Evolutionary conservation across 2,329 filamentous ascomycete species (phyloP).

Genomic region (Dothideomycetes sp.): DNA sequence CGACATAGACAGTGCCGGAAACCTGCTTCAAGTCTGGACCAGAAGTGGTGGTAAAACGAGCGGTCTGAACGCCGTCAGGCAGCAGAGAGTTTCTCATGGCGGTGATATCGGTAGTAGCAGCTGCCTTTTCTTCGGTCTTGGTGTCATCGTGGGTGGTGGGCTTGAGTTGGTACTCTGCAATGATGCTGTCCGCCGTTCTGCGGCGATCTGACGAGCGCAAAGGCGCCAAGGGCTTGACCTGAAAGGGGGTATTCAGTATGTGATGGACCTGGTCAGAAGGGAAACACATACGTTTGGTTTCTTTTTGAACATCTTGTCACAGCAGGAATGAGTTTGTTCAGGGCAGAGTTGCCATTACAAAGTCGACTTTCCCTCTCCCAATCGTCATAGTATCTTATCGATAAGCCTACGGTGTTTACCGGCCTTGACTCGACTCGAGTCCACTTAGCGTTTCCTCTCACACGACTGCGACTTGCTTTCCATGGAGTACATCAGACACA

Average conservation of each 20-base stretch:
- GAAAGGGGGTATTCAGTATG: neutral
- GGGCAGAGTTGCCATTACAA: no score
- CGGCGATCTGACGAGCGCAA: constrained; percentile 59
- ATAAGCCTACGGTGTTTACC: no score
- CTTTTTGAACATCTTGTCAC: constrained; percentile 31
- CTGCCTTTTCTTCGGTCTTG: constrained; percentile 34
- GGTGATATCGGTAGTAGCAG: constrained; percentile 38
- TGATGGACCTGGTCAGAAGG: constrained; percentile 1
- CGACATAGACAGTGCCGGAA: constrained; percentile 56
- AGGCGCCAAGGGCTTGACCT: constrained; percentile 59
- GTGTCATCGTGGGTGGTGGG: constrained; percentile 32
- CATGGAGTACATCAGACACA: no score
- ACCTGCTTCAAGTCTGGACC: constrained; percentile 54
- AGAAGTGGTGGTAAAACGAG: constrained; percentile 56
- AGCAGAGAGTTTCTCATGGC: constrained; percentile 50
- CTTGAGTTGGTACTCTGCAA: constrained; percentile 49
- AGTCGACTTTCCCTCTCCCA: no score
- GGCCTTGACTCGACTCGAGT: no score
- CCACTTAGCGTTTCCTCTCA: no score
- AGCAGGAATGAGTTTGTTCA: no score
- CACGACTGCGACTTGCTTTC: no score
- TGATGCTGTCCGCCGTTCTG: constrained; percentile 58
- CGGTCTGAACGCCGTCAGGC: constrained; percentile 54
- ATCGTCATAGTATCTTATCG: no score
- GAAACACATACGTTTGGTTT: constrained; percentile 21